phyloP scores from a whole-genome alignment of 2,329 filamentous ascomycete species.

The Monosporascus sp. region DNA sequence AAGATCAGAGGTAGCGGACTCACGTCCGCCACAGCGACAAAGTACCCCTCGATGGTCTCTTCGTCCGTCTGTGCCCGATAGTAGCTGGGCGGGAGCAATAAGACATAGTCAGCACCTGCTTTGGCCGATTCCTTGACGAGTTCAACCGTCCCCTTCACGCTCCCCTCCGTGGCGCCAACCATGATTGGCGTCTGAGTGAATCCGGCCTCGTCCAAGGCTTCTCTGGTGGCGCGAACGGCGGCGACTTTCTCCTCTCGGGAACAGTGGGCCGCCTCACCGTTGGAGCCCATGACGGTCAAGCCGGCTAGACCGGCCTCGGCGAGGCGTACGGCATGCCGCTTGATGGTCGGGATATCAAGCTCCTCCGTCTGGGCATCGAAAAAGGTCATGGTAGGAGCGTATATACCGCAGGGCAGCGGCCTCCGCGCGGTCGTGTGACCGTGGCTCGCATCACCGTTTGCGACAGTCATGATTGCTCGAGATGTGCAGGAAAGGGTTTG shows the following conservation, averaged over 20 bases:
- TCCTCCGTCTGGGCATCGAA: conserved; percentile 81
- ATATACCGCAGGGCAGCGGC: conserved; percentile 74
- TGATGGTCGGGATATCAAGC: conserved; percentile 73
- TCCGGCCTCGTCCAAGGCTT: conserved; percentile 76
- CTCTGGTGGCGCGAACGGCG: conserved; percentile 71
- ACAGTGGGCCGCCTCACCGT: conserved; percentile 84
- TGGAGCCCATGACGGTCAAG: conserved; percentile 83
- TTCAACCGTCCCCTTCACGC: conserved; percentile 74
- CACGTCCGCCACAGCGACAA: conserved; percentile 66
- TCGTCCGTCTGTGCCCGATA: conserved; percentile 75
- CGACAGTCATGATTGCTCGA: conserved; percentile 28
- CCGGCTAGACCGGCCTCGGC: conserved; percentile 73
- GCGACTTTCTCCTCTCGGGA: conserved; percentile 70
- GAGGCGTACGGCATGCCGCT: conserved; percentile 74
- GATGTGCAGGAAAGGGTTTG: conserved; percentile 1
- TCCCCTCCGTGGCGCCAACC: conserved; percentile 75
- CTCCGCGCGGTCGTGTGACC: conserved; percentile 36
- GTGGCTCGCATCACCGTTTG: conserved; percentile 24
- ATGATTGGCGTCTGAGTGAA: conserved; percentile 74
- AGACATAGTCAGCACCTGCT: conserved; percentile 73
- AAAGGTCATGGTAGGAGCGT: conserved; percentile 87
- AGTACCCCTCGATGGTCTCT: conserved; percentile 67
- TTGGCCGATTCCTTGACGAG: conserved; percentile 61
- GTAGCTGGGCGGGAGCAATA: conserved; percentile 78
- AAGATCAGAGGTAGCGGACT: conserved; percentile 74